Conservation (phyloP, 2,329 filamentous ascomycete genomes). For the Macrophomina tecta region DNA sequence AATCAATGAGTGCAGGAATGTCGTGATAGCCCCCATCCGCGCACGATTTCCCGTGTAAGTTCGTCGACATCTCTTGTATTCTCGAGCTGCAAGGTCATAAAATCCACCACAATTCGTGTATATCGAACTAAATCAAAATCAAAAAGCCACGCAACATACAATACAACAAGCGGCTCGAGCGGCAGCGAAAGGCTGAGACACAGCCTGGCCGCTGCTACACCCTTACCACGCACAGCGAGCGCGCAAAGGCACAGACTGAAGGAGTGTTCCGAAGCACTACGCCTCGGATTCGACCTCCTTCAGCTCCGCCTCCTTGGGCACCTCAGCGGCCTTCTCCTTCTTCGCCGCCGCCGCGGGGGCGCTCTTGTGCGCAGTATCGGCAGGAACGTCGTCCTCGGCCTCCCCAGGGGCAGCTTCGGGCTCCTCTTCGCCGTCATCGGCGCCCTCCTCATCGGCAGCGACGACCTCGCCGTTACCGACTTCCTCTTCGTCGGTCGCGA, state of each 20-base stretch:
- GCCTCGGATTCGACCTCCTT: conserved; percentile 37
- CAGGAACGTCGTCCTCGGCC: conserved; percentile 33
- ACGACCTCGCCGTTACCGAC: conserved; percentile 35
- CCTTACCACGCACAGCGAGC: neutral
- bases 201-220: neutral
- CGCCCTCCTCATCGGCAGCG: conserved; percentile 35
- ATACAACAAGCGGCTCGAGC: conserved; percentile 6
- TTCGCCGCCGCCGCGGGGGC: conserved; percentile 40
- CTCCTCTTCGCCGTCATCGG: conserved; percentile 18
- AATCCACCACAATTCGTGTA: conserved; percentile 20
- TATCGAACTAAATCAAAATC: conserved; percentile 13
- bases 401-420: conserved; percentile 32
- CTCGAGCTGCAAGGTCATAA: neutral
- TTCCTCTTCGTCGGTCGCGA: conserved; percentile 32
- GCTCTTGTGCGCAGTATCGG: conserved; percentile 36
- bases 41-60: too few species aligned
- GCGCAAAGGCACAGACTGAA: neutral
- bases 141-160: conserved; percentile 19
- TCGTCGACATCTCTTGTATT: neutral
- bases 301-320: conserved; percentile 40
- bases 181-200: neutral
- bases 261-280: conserved; percentile 28
- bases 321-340: conserved; percentile 35
- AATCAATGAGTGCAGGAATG: too few species aligned
- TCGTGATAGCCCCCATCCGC: too few species aligned